phyloP scores from a whole-genome alignment of 306 rosid species.

The Cucurbita pepo region DNA sequence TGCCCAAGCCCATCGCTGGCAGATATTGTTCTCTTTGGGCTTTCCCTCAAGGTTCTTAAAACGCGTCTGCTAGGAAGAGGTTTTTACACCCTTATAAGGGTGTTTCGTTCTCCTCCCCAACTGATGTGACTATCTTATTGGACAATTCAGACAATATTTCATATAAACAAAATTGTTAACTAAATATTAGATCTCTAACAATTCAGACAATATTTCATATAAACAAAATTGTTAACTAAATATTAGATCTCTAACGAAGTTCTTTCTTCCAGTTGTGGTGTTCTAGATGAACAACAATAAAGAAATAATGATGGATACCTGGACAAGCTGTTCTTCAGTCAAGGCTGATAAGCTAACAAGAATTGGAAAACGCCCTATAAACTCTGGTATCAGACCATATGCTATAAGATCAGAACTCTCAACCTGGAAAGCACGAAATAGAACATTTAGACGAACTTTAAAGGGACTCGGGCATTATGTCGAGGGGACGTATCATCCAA shows the following conservation, averaged over 20 bases:
- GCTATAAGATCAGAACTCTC: conserved; percentile 95
- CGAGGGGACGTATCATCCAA: not conserved
- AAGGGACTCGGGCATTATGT: not conserved
- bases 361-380: conserved; percentile 90
- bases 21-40: too few species aligned
- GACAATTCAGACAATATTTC: not conserved
- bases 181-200: not conserved
- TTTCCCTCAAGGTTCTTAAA: too few species aligned
- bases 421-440: conserved; percentile 42
- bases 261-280: not conserved
- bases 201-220: too few species aligned
- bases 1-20: too few species aligned
- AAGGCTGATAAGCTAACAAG: conserved; percentile 80
- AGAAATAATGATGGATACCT: conserved; percentile 31
- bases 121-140: not conserved
- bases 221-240: too few species aligned
- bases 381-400: conserved; percentile 96
- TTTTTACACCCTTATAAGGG: too few species aligned
- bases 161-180: not conserved
- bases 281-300: not conserved
- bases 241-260: too few species aligned
- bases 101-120: too few species aligned
- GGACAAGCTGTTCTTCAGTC: conserved; percentile 83
- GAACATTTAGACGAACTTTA: not conserved
- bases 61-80: too few species aligned